Evolutionary conservation across 805 yeast species (phyloP), one percentile per base, ranked within the genome.

Genomic region (Maudiozyma pseudohumilis): DNA sequence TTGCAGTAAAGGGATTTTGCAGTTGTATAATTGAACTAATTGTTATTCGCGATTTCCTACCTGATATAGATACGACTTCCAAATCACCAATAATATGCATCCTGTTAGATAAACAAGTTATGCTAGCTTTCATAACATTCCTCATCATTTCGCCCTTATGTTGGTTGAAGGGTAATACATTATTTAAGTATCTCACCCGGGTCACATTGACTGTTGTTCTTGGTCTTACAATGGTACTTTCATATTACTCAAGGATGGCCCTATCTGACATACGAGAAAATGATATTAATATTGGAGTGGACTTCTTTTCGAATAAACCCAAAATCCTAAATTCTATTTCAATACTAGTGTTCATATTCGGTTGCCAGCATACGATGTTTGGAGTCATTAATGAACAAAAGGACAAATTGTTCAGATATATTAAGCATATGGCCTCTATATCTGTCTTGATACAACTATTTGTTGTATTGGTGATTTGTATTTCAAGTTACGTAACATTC

Each of bases 291-390:
- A n/a, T n/a, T n/a, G n/a, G n/a, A n/a, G n/a, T n/a, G n/a, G n/a
- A n/a, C n/a, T n/a, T n/a, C n/a, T n/a, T n/a, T n/a, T n/a, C n/a
- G n/a, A n/a, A 69, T 4, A 50, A 66, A 6, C 42, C 65, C 0
- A 53, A 68, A 3, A 61, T 76, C 13, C 66, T 87, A 13, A 68
- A 79, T 23, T 75, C 89, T 8, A 75, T 87, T 55, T 89, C 96
- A 15, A 81, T 88, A 46, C 77, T 87, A 47, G 88, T 88, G 9
- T 87, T 88, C 65, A 95, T 95, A 0, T 88, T 77, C 60, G 88
- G 96, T 1, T 89, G 96, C 51, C 96, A 89, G 54, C 96, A 88
- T 59, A 88, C 88, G 61, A 84, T 85, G 85, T 85, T 84, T 52
- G 75, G 94, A 1, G 72, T 87, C 40, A 73, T 87, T 39, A 88